A percentile compares a stretch with the other conserved stretches of the same genome.
Evolutionary conservation across 2,329 filamentous ascomycete genomes (phyloP).

Genomic region (Fusarium sp.): DNA sequence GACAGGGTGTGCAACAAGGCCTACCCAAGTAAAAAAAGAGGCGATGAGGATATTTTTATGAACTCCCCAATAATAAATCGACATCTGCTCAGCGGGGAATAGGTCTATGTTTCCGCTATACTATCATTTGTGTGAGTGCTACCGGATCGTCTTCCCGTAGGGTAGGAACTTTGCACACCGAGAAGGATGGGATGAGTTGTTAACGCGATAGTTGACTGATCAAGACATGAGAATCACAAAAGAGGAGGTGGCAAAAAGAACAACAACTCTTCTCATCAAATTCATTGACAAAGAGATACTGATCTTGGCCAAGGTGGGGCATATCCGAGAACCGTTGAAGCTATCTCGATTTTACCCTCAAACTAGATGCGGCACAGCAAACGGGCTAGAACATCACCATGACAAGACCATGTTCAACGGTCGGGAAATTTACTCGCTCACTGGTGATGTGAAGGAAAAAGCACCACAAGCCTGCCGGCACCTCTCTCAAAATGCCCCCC

Average conservation of each 20-base stretch:
- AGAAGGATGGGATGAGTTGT: not conserved
- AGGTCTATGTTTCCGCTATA: not conserved
- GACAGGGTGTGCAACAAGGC: constrained; percentile 22
- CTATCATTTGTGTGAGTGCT: not conserved
- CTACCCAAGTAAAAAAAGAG: not conserved
- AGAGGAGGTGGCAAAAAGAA: constrained; percentile 28
- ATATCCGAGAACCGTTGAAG: constrained; percentile 14
- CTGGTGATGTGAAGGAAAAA: not conserved
- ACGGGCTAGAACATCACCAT: not conserved
- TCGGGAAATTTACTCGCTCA: constrained; percentile 8
- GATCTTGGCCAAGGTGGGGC: not conserved
- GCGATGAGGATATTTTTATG: constrained; percentile 17
- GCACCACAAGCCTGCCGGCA: constrained; percentile 3
- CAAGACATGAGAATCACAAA: constrained; percentile 17
- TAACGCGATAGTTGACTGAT: constrained; percentile 6
- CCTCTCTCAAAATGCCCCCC: not conserved
- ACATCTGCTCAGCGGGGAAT: not conserved
- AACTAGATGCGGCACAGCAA: constrained; percentile 20
- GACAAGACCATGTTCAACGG: not conserved
- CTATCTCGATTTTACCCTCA: constrained; percentile 25
- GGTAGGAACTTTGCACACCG: not conserved
- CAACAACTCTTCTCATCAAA: not conserved
- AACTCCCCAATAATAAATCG: not conserved
- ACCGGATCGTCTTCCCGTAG: constrained; percentile 3
- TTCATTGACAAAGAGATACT: not conserved